These are phyloP conservation scores for Chamaecyparis obtusa DNA, from an alignment of 75 land plant genomes.

Conservation along the genomic window DNA sequence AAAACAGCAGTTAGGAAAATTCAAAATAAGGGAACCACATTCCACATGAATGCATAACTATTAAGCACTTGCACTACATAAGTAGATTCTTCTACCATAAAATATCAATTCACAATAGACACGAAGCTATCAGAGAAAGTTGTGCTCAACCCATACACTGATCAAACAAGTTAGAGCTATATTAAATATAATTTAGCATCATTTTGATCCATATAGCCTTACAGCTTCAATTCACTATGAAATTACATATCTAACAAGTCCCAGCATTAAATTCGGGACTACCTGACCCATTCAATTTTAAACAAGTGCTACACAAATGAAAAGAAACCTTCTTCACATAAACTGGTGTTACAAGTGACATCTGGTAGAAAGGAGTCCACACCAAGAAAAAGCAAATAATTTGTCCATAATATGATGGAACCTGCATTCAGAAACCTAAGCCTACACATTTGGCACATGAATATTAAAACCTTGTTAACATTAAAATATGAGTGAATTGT, in stretches of 20 bases:
- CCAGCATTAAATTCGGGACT: not conserved
- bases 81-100: not conserved
- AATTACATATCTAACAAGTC: not conserved
- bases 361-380: not conserved
- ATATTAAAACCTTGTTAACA: not conserved
- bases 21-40: not conserved
- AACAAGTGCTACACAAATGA: not conserved
- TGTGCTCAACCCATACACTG: not conserved
- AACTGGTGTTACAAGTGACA: not conserved
- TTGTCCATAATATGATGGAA: not conserved
- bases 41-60: not conserved
- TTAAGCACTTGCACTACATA: conserved; percentile 4
- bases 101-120: not conserved
- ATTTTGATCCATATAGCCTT: not conserved
- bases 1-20: not conserved
- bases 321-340: not conserved
- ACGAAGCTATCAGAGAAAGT: not conserved
- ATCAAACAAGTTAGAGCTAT: not conserved
- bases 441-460: not conserved
- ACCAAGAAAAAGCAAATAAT: not conserved
- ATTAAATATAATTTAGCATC: not conserved
- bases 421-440: not conserved
- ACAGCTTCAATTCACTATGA: not conserved
- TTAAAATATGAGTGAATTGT: not conserved
- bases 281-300: not conserved